A percentile compares a stretch with the other conserved stretches of the same genome.
Conservation (phyloP, 768 basidiomycete genomes). For the Lactifluus hygrophoroides region DNA sequence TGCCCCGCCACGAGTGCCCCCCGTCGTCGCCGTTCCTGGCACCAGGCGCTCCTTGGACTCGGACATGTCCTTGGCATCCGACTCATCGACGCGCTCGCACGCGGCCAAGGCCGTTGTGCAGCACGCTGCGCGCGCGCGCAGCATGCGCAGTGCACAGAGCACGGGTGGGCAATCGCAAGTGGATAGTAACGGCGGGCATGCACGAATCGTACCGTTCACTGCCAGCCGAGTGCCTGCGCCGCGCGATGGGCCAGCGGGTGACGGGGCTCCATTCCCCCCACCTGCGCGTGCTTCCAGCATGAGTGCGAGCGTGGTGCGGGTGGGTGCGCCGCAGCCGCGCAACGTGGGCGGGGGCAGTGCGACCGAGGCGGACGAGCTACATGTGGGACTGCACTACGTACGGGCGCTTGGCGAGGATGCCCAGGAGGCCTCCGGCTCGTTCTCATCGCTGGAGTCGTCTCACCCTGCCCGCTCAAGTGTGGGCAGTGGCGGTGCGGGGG, state of each 20-base stretch:
- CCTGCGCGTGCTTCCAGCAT: slow-evolving; percentile 46
- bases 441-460: slow-evolving; percentile 57
- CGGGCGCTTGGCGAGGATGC: slow-evolving; percentile 54
- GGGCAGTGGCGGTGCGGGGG: slow-evolving; percentile 2
- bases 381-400: slow-evolving; percentile 63
- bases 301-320: slow-evolving; percentile 49
- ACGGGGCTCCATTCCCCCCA: slow-evolving; percentile 18
- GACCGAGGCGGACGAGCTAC: slow-evolving; percentile 53
- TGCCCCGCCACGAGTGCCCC: slow-evolving; percentile 40
- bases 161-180: slow-evolving; percentile 32
- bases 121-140: slow-evolving; percentile 44
- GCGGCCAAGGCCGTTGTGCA: slow-evolving; percentile 39
- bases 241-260: slow-evolving; percentile 21
- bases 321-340: not conserved
- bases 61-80: slow-evolving; percentile 26
- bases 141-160: slow-evolving; percentile 42
- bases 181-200: slow-evolving; percentile 31
- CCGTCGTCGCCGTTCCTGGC: slow-evolving; percentile 17
- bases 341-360: slow-evolving; percentile 4
- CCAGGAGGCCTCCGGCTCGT: slow-evolving; percentile 37
- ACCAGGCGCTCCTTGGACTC: slow-evolving; percentile 21
- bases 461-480: slow-evolving; percentile 30
- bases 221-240: slow-evolving; percentile 59
- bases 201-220: slow-evolving; percentile 66
- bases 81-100: slow-evolving; percentile 29